These are phyloP conservation scores for Cynara cardunculus DNA, from an alignment of 129 eudicot species.

Conservation along the genomic window DNA sequence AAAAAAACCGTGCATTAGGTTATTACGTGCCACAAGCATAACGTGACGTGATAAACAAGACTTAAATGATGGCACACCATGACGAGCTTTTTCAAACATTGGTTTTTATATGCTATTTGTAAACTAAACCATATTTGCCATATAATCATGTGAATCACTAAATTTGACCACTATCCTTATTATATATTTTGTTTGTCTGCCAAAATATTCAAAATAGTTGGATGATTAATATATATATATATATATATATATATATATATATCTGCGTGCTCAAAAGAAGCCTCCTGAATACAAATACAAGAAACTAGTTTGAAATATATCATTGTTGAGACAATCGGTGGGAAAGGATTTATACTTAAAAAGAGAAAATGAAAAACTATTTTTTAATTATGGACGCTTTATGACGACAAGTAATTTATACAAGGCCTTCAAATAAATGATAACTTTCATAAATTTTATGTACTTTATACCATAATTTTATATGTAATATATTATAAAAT, in stretches of 20 bases:
- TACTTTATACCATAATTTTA: too few species aligned
- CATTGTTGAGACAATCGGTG: not conserved
- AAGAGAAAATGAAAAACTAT: too few species aligned
- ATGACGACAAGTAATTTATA: not conserved
- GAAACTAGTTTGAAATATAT: not conserved
- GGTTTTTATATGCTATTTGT: not conserved
- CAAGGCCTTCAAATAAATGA: too few species aligned
- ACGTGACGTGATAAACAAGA: too few species aligned
- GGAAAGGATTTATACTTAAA: not conserved
- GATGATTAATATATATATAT: not conserved
- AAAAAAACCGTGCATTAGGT: too few species aligned
- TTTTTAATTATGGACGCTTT: not conserved
- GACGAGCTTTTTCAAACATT: too few species aligned
- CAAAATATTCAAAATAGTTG: not conserved
- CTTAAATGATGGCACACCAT: too few species aligned
- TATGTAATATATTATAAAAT: too few species aligned
- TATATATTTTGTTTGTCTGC: not conserved
- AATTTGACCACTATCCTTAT: too few species aligned
- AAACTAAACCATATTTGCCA: not conserved
- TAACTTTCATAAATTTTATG: not conserved
- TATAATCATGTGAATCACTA: not conserved
- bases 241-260: too few species aligned
- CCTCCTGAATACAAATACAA: not conserved
- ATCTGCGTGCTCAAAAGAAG: not conserved
- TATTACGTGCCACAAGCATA: too few species aligned